These are phyloP conservation scores for Goffeauzyma gilvescens DNA, from an alignment of 768 basidiomycete species.

Conservation along the genomic window DNA sequence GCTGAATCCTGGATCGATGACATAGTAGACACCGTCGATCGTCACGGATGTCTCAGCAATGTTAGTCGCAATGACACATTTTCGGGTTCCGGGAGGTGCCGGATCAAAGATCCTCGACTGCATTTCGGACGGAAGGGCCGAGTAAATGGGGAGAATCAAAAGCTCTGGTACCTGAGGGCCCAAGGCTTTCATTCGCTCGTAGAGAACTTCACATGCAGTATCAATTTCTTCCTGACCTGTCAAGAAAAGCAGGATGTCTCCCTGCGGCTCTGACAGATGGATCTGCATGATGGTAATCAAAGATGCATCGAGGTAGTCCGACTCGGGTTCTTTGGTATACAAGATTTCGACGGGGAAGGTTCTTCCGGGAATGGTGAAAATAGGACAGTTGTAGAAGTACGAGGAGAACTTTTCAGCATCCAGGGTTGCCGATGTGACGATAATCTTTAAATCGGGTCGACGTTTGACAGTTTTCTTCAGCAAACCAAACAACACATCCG, in stretches of 20 bases:
- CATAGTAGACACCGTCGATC: conserved; percentile 96
- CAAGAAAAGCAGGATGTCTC: conserved; percentile 87
- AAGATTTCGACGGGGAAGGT: conserved; percentile 95
- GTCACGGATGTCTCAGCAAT: conserved; percentile 97
- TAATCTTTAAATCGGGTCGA: conserved; percentile 85
- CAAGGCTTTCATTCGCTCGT: conserved; percentile 94
- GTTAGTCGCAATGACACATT: conserved; percentile 98
- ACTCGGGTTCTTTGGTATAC: conserved; percentile 98
- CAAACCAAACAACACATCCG: conserved; percentile 89
- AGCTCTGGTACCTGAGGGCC: conserved; percentile 98
- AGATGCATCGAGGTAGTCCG: conserved; percentile 91
- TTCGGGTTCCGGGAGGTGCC: conserved; percentile 91
- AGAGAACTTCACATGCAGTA: conserved; percentile 88
- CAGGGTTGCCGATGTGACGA: conserved; percentile 95
- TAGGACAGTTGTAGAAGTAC: conserved; percentile 96
- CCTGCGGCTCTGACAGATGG: conserved; percentile 90
- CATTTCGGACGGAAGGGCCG: conserved; percentile 90
- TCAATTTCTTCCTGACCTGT: conserved; percentile 99
- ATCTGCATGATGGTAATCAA: conserved; percentile 99
- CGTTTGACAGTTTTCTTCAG: conserved; percentile 90
- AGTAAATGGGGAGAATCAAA: conserved; percentile 91
- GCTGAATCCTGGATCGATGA: conserved; percentile 93
- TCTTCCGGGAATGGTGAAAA: conserved; percentile 98
- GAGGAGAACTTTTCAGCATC: conserved; percentile 99
- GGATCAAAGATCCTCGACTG: conserved; percentile 97